Percentiles rank a stretch among this genome's conserved stretches.
Evolutionary conservation across 1,284 basidiomycete species (phyloP).

Genomic region (Leccinum solheimii): DNA sequence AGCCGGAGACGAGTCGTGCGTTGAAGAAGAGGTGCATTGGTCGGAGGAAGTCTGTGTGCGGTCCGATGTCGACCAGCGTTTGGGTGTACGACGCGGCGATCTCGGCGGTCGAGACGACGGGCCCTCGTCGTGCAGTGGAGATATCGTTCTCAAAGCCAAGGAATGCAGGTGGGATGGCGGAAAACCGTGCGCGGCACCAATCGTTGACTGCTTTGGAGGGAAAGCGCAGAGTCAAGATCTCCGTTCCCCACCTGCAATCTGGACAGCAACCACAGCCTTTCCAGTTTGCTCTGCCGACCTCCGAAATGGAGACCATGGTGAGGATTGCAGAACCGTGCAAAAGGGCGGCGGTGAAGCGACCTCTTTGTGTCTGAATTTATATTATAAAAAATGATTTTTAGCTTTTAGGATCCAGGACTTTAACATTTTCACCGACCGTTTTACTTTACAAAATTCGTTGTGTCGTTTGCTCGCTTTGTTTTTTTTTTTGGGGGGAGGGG

Average conservation of each 20-base stretch:
- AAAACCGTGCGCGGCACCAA: constrained; percentile 23
- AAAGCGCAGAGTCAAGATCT: constrained; percentile 21
- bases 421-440: not conserved
- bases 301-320: not conserved
- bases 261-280: not conserved
- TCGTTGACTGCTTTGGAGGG: constrained; percentile 27
- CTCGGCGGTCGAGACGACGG: constrained; percentile 41
- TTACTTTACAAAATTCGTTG: not conserved
- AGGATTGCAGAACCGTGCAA: constrained; percentile 10
- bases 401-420: not conserved
- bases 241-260: constrained; percentile 4
- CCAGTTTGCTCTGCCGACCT: not conserved
- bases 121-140: constrained; percentile 22
- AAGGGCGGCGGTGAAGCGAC: constrained; percentile 19
- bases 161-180: not conserved
- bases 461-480: not conserved
- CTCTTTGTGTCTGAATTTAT: constrained; percentile 14
- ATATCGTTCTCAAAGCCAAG: constrained; percentile 19
- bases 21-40: constrained; percentile 60
- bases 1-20: constrained; percentile 36
- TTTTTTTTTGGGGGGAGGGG: not conserved
- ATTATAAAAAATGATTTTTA: not conserved
- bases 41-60: constrained; percentile 48
- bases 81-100: constrained; percentile 55
- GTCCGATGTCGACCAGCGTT: constrained; percentile 33